Evolutionary conservation across 257 asterid genomes (phyloP).

Genomic region (Solanum chaucha): DNA sequence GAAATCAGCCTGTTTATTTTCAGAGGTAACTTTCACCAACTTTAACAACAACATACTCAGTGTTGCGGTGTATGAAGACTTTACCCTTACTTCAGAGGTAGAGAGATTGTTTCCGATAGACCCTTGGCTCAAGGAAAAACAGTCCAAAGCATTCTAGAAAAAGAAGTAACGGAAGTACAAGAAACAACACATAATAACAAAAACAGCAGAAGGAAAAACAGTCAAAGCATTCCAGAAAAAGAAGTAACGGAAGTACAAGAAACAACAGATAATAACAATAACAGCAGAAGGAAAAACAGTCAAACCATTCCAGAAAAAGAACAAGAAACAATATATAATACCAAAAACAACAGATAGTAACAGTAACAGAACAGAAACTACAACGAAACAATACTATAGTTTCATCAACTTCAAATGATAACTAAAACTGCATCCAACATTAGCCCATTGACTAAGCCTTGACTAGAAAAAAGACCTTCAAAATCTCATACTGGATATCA

Average conservation of each 20-base stretch:
- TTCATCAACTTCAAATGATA: not conserved
- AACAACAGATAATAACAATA: not conserved
- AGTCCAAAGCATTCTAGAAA: not conserved
- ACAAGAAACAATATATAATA: too few relatives aligned
- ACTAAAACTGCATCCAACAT: not conserved
- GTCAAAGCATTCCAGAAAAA: not conserved
- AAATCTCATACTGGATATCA: not conserved
- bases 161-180: not conserved
- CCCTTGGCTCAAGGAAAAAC: not conserved
- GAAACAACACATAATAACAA: not conserved
- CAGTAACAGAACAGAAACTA: not conserved
- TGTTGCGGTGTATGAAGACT: not conserved
- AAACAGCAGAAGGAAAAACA: not conserved
- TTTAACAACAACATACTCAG: not conserved
- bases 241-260: not conserved
- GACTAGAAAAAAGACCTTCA: not conserved
- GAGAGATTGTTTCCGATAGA: not conserved
- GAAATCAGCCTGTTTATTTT: not conserved
- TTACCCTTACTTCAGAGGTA: not conserved
- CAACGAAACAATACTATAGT: not conserved
- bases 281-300: not conserved
- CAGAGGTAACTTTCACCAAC: not conserved
- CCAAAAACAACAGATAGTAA: not conserved
- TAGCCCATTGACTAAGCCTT: not conserved
- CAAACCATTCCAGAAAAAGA: too few relatives aligned